phyloP scores from a whole-genome alignment of 768 basidiomycete species.

The Leccinum subgranulosum region DNA sequence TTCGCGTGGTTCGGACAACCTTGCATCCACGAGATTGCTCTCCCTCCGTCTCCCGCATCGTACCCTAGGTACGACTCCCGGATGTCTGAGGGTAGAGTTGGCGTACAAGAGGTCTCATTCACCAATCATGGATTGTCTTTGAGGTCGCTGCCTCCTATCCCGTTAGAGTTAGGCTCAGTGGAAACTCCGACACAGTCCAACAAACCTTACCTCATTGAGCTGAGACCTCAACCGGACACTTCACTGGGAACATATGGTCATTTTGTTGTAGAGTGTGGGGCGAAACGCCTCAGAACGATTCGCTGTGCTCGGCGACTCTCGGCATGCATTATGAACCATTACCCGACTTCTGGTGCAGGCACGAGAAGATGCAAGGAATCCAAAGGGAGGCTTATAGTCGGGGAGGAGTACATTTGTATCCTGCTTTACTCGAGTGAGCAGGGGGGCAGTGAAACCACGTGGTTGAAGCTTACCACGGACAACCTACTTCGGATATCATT shows the following conservation, averaged over 20 bases:
- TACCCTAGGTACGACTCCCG: conserved; percentile 4
- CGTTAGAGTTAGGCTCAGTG: neutral
- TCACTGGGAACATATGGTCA: neutral
- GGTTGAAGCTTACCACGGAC: conserved; percentile 6
- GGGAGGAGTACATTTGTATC: conserved; percentile 4
- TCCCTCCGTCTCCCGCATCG: conserved; percentile 14
- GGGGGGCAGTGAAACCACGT: neutral
- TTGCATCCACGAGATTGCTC: conserved; percentile 8
- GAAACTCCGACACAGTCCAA: neutral
- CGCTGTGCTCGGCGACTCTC: conserved; percentile 1
- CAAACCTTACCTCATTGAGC: neutral
- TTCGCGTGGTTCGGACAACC: conserved; percentile 13
- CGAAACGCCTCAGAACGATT: conserved; percentile 2
- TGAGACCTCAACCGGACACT: neutral
- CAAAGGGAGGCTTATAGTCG: conserved; percentile 2
- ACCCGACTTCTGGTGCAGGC: neutral
- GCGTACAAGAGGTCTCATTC: conserved; percentile 2
- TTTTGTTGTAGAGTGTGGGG: conserved; percentile 5
- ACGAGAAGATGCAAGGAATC: neutral
- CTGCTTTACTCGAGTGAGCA: neutral
- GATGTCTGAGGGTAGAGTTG: neutral
- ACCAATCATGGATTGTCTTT: neutral
- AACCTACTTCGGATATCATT: conserved; percentile 2
- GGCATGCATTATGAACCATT: conserved; percentile 6
- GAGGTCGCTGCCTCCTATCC: conserved; percentile 3